Evolutionary conservation across 352 stramenopile genomes (phyloP).

Genomic region (Pythium oligandrum): DNA sequence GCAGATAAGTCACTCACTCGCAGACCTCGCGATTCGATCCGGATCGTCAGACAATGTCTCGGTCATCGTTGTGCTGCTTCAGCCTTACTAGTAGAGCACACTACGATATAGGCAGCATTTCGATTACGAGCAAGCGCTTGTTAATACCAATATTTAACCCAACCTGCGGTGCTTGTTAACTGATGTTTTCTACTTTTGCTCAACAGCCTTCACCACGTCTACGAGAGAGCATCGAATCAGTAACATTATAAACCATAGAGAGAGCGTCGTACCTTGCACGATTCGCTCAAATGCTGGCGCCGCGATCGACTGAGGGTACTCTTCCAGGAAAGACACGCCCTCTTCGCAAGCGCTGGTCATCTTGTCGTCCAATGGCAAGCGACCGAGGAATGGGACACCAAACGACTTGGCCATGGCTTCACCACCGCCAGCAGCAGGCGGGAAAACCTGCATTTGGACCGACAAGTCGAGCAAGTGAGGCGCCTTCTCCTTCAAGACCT

Average conservation of each 20-base stretch:
- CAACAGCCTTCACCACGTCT: slow-evolving; percentile 47
- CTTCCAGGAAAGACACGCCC: slow-evolving; percentile 91
- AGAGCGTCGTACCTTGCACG: slow-evolving; percentile 41
- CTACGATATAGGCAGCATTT: too few relatives aligned
- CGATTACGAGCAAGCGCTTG: too few relatives aligned
- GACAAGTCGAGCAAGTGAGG: slow-evolving; percentile 69
- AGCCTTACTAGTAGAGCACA: slow-evolving; percentile 14
- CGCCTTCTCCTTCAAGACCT: slow-evolving; percentile 83
- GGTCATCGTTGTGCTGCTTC: slow-evolving; percentile 81
- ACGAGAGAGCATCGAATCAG: too few relatives aligned
- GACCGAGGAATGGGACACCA: slow-evolving; percentile 95
- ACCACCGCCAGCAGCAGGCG: slow-evolving; percentile 75
- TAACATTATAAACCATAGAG: too few relatives aligned
- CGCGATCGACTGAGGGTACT: slow-evolving; percentile 71
- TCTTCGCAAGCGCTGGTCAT: slow-evolving; percentile 96
- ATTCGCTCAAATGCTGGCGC: slow-evolving; percentile 70
- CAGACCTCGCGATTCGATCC: slow-evolving; percentile 82
- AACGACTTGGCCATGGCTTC: slow-evolving; percentile 96
- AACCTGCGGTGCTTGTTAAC: too few relatives aligned
- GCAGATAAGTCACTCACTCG: slow-evolving; percentile 78
- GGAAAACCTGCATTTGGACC: slow-evolving; percentile 92
- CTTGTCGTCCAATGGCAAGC: slow-evolving; percentile 96
- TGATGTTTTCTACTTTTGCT: slow-evolving; percentile 18
- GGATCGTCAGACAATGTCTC: slow-evolving; percentile 87
- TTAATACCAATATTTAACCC: too few relatives aligned